Evolutionary conservation across 129 eudicot genomes (phyloP).

Genomic region (Chrysanthemum makinoi): DNA sequence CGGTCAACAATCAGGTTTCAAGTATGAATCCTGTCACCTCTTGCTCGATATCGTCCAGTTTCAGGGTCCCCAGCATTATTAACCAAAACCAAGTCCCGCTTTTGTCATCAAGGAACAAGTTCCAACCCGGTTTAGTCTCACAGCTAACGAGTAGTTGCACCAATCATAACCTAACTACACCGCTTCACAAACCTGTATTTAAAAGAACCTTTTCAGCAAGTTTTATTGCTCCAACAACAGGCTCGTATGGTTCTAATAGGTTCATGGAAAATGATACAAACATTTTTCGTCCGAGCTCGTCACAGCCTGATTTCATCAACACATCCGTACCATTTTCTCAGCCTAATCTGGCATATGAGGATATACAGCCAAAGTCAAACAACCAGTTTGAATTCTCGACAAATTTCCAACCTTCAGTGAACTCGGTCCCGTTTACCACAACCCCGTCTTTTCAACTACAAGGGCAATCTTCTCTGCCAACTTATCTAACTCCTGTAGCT

Average conservation of each 20-base stretch:
- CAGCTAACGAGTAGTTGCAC: conserved; percentile 35
- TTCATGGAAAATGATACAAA: conserved; percentile 21
- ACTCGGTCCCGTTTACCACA: neutral
- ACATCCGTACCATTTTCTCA: conserved; percentile 12
- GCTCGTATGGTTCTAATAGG: conserved; percentile 19
- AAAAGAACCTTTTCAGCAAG: conserved; percentile 37
- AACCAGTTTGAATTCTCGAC: conserved; percentile 21
- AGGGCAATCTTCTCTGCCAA: conserved; percentile 17
- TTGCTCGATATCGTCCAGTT: conserved; percentile 33
- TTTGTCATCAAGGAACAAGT: conserved; percentile 34
- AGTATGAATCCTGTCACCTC: conserved; percentile 29
- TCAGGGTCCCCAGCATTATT: conserved; percentile 22
- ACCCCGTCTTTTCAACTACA: conserved; percentile 31
- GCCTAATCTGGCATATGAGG: conserved; percentile 10
- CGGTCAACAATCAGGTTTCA: conserved; percentile 19
- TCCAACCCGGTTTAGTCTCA: conserved; percentile 38
- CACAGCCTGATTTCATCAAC: conserved; percentile 22
- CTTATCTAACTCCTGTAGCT: conserved; percentile 20
- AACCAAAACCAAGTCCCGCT: conserved; percentile 36
- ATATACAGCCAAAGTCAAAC: conserved; percentile 9
- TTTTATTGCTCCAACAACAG: conserved; percentile 8
- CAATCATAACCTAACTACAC: conserved; percentile 30
- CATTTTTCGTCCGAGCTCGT: conserved; percentile 11
- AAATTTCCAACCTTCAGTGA: conserved; percentile 2
- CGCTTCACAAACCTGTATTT: conserved; percentile 35